phyloP scores from a whole-genome alignment of 2,329 filamentous ascomycete genomes.

The Uncinocarpus reesii region DNA sequence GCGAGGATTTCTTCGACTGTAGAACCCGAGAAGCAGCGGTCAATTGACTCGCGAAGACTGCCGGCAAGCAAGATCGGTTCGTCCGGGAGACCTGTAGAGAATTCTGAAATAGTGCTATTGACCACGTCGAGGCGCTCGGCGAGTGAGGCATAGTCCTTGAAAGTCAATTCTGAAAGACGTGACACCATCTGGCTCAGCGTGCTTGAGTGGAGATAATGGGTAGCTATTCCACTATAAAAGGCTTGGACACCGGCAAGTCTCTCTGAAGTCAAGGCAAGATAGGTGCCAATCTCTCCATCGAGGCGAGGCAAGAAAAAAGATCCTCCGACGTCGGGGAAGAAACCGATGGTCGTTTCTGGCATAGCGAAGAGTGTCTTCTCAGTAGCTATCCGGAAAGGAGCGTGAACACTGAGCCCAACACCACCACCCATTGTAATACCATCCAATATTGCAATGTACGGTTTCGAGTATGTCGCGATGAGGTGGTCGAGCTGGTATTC shows the following conservation, averaged over 20 bases:
- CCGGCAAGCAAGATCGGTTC: conserved; percentile 59
- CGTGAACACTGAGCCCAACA: conserved; percentile 86
- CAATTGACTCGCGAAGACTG: conserved; percentile 65
- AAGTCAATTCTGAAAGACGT: conserved; percentile 78
- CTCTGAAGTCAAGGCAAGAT: conserved; percentile 85
- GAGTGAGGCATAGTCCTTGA: conserved; percentile 63
- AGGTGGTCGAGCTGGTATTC: conserved; percentile 96
- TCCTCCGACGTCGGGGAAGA: conserved; percentile 95
- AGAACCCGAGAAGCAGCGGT: conserved; percentile 64
- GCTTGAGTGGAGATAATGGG: conserved; percentile 91
- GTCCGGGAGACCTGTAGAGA: conserved; percentile 70
- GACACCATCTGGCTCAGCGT: conserved; percentile 70
- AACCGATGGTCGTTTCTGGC: conserved; percentile 96
- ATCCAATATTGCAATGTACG: conserved; percentile 92
- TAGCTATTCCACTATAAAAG: conserved; percentile 85
- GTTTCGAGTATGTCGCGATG: conserved; percentile 87
- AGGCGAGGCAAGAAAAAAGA: conserved; percentile 92
- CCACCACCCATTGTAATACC: conserved; percentile 98
- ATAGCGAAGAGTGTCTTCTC: conserved; percentile 94
- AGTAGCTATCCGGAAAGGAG: conserved; percentile 91
- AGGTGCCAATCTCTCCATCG: conserved; percentile 77
- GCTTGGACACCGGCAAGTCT: conserved; percentile 70
- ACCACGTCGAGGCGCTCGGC: conserved; percentile 59
- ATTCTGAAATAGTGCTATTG: conserved; percentile 85
- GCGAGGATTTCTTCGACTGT: conserved; percentile 59